Base-by-base conservation (phyloP, 768 basidiomycete genomes). In the Heimioporus sp. region DNA sequence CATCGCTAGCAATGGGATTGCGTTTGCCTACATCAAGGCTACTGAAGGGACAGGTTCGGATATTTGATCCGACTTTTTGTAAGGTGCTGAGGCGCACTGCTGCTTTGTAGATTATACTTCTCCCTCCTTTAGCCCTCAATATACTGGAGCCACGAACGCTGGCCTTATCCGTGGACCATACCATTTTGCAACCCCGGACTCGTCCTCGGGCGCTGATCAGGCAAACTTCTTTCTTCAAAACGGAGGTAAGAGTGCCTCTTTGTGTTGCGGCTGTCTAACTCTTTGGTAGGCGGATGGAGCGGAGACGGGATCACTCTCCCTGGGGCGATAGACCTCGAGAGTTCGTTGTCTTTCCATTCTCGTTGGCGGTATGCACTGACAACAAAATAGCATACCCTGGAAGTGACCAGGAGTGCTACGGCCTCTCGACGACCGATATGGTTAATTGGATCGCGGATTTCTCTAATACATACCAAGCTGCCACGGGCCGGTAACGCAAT, bases 21-120 rank as follows among this genome's bases (percentile, higher is more conserved):
- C 69, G 12, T 86, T 83, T 57, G 80, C 70, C 3, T 86, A 76
- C 60, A 85, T 86, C 76, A 86, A 86, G 62, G 85, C 83, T 10
- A 86, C 84, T 3, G 83, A 86, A 62, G 79, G 79, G 10, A 82
- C 73, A n/a, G 61, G 81, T 82, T 40, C 45, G 50, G 71, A 59
- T 9, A 43, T 49, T 31, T 19, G 7, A 6, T 35, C 46, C 48
- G 0, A 32, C 15, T 43, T 10, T 48, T 5, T 34, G 42, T 31
- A 6, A 2, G 37, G 9, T 36, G 24, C 46, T 54, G 15, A 58
- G 15, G 31, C 16, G 31, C 9, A 5, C n/a, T 15, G 4, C 16
- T 28, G 16, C 15, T 11, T 42, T 47, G 21, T 11, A 68, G 66
- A 40, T 21, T 68, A 68, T 15, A 49, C 49, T 11, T 63, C 55